Base-by-base conservation (phyloP, 768 basidiomycete genomes). In the Lactarius sanguifluus region DNA sequence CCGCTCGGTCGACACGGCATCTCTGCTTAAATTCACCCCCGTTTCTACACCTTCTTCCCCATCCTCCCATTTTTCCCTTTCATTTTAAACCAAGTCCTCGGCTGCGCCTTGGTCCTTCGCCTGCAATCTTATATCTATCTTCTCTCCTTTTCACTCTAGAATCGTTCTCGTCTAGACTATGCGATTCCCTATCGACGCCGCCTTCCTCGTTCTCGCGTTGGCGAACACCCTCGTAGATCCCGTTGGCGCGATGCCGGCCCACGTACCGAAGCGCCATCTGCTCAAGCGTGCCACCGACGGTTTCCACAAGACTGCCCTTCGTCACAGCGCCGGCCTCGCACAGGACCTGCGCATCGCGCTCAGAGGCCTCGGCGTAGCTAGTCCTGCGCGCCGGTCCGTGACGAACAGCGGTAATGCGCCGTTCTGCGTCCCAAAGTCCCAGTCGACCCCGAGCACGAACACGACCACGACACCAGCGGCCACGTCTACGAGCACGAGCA, bases 261-360 rank as follows among this genome's bases (percentile, higher is more conserved):
- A 66, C 7, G 12, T 34, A 7, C 61, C 64, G 70, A 66, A 62
- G 76, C 72, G 12, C 63, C 73, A 75, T 32, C 73, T 82, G 59
- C 66, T 82, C 71, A 76, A 77, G 70, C 77, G 82, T 71, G 78
- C 80, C 61, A 71, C 85, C 23, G 77, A 79, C 58, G 80, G 76
- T 38, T 80, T 82, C 38, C 89, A 88, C 72, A 79, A 77, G 34
- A 78, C 80, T 65, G 88, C 89, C 36, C 74, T 82, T 54, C 81
- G 79, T 64, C 84, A 83, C 64, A 90, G 88, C 50, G 81, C 83
- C 57, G 81, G 76, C 62, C 79, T 92, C 34, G 88, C 89, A 20
- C 81, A 81, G 63, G 91, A 92, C 75, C 80, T 92, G 64, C 87
- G 89, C 34, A 72, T 86, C 40, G 87, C 87, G 15, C 85, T 92